Evolutionary conservation across 2,329 filamentous ascomycete species (phyloP).

Genomic region (Lojkania enalia): DNA sequence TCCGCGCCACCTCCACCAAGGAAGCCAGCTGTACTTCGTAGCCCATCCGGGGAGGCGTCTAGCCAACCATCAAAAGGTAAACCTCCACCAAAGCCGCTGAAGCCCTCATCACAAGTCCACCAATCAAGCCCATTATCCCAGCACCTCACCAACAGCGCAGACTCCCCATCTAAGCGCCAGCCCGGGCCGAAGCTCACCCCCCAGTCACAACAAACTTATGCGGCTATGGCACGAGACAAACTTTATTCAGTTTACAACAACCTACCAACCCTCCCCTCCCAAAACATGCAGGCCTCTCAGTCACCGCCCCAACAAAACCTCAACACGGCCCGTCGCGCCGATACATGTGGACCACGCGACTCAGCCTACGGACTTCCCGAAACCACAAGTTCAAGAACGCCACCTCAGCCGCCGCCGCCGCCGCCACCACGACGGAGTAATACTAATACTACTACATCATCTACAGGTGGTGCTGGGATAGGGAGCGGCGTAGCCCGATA

Average conservation of each 20-base stretch:
- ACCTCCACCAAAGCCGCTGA: slow-evolving; percentile 39
- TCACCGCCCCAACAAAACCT: slow-evolving; percentile 14
- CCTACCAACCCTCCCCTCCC: slow-evolving; percentile 22
- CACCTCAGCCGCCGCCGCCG: slow-evolving; percentile 37
- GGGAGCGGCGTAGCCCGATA: slow-evolving; percentile 43
- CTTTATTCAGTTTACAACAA: slow-evolving; percentile 46
- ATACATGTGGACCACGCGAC: no score
- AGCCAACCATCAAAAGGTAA: slow-evolving; percentile 36
- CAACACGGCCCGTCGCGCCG: slow-evolving; percentile 9
- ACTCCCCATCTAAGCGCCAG: slow-evolving; percentile 14
- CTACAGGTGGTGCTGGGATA: slow-evolving; percentile 12
- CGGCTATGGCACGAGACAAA: slow-evolving; percentile 44
- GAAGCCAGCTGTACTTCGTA: slow-evolving; percentile 46
- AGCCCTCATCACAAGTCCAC: slow-evolving; percentile 27
- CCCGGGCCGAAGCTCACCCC: slow-evolving; percentile 25
- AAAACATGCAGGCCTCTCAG: slow-evolving; percentile 7
- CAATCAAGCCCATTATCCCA: slow-evolving; percentile 35
- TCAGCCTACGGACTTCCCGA: slow-evolving; percentile 11
- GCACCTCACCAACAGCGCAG: slow-evolving; percentile 23
- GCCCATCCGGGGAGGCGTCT: slow-evolving; percentile 38
- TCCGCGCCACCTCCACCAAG: slow-evolving; percentile 36
- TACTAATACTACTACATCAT: no score
- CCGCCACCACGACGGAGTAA: slow-evolving; percentile 41
- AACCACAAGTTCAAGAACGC: slow-evolving; percentile 16
- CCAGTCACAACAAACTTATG: slow-evolving; percentile 41